Evolutionary conservation across 345 rosid genomes (phyloP), one percentile per base, ranked within the genome.

Genomic region (Aquilaria sinensis): DNA sequence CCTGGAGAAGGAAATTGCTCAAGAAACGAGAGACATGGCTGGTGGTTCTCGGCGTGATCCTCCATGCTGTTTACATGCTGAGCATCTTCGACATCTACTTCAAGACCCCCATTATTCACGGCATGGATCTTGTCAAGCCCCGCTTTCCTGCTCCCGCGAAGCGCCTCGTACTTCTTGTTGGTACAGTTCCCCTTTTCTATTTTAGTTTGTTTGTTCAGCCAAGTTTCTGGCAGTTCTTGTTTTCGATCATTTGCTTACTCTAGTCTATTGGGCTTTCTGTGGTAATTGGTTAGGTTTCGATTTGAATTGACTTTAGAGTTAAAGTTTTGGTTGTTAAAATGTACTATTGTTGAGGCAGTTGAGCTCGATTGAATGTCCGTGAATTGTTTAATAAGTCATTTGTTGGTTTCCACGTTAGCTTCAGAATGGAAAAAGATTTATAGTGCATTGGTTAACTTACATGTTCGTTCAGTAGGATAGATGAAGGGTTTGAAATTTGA

Each of bases 81-180:
- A 92, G 98, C 71, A 92, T 92, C 53, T 92, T 93, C 86, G 98
- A 93, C 65, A 87, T 93, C 71, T 93, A 89, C 81, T 93, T 93
- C 97, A 93, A 89, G 67, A 82, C 97, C 15, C 97, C 98, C 9
- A 88, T 93, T 73, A 96, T 93, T 68, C 96, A 88, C 60, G 98
- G 98, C 64, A 84, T 93, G 97, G 92, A 87, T 80, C 92, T 76
- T 0, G 97, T 86, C 56, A 61, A 69, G 14, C 97, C 96, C 29
- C 88, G 90, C 47, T 90, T 90, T 81, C 15, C 66, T 2, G 85
- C 85, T 5, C 96, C 97, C 9, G 98, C 97, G 1, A 93, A 93
- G 30, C 97, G 98, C 49, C 97, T 93, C 51, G 83, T 93, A 30
- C 90, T 93, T 47, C 78, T 93, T 51, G 82, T 93, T 14, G 93